Percentiles rank a stretch among this genome's conserved stretches.
Evolutionary conservation across 2,329 filamentous ascomycete species (phyloP).

Genomic region (Aureobasidium melanogenum): DNA sequence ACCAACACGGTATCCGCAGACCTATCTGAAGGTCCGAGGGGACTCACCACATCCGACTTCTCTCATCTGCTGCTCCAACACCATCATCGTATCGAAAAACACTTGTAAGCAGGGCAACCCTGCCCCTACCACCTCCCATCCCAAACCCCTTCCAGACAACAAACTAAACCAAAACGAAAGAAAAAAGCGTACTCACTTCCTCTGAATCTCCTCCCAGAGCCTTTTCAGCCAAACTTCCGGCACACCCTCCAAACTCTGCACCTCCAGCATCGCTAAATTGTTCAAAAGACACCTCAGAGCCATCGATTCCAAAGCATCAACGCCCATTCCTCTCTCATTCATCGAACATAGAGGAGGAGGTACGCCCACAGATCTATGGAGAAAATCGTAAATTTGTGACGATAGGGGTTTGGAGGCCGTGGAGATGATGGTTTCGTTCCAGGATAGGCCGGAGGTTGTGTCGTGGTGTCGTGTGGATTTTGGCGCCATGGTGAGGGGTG

Average conservation of each 20-base stretch:
- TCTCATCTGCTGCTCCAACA: too few species aligned
- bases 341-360: neutral
- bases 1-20: neutral
- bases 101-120: neutral
- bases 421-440: neutral
- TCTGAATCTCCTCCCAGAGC: slow-evolving; percentile 15
- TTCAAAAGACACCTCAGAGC: slow-evolving; percentile 14
- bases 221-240: slow-evolving; percentile 10
- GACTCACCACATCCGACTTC: neutral
- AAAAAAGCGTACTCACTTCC: slow-evolving; percentile 2
- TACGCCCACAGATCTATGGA: neutral
- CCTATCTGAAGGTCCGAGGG: too few species aligned
- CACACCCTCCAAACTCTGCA: slow-evolving; percentile 13
- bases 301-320: slow-evolving; percentile 19
- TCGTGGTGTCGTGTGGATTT: neutral
- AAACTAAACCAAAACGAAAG: neutral
- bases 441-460: neutral
- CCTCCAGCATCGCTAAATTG: slow-evolving; percentile 14
- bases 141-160: neutral
- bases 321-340: neutral
- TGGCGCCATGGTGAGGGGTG: neutral
- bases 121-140: neutral
- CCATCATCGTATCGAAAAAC: neutral
- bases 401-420: neutral
- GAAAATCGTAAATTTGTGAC: neutral